These are phyloP conservation scores for Platismatia glauca DNA, from an alignment of 495 filamentous ascomycete species.

Conservation along the genomic window DNA sequence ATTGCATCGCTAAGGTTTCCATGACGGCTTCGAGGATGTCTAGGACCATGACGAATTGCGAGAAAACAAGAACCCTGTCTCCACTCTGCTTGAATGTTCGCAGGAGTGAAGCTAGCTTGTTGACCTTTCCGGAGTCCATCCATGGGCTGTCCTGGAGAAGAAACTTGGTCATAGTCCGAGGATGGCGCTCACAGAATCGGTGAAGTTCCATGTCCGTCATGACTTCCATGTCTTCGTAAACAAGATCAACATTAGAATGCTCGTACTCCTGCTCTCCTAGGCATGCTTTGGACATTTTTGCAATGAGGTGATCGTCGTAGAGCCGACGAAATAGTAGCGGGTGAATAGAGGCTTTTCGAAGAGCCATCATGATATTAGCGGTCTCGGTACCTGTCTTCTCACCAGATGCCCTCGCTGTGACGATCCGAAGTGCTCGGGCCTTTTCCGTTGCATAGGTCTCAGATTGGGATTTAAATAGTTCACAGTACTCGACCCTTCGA, in stretches of 20 bases:
- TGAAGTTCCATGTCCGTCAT: constrained; percentile 81
- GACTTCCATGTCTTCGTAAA: constrained; percentile 61
- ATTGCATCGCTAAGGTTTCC: constrained; percentile 60
- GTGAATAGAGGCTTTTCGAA: constrained; percentile 89
- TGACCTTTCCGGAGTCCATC: constrained; percentile 90
- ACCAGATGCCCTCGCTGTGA: constrained; percentile 49
- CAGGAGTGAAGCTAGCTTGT: constrained; percentile 64
- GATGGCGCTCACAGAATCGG: constrained; percentile 62
- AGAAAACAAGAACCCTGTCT: constrained; percentile 82
- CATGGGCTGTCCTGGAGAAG: constrained; percentile 66
- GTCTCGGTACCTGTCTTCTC: constrained; percentile 47
- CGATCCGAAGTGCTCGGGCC: constrained; percentile 43
- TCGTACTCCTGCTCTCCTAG: constrained; percentile 55
- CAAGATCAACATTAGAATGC: constrained; percentile 51
- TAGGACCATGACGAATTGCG: constrained; percentile 83
- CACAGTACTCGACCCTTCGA: constrained; percentile 65
- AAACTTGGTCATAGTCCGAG: constrained; percentile 58
- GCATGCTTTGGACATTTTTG: constrained; percentile 68
- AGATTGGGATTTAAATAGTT: constrained; percentile 59
- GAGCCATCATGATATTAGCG: constrained; percentile 76
- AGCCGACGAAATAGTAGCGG: constrained; percentile 75
- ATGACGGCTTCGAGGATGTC: constrained; percentile 81
- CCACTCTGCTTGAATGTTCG: constrained; percentile 66
- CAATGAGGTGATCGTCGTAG: constrained; percentile 63
- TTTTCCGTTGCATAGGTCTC: constrained; percentile 60